phyloP scores from a whole-genome alignment of 352 stramenopile species.

The Phytophthora colocasiae region DNA sequence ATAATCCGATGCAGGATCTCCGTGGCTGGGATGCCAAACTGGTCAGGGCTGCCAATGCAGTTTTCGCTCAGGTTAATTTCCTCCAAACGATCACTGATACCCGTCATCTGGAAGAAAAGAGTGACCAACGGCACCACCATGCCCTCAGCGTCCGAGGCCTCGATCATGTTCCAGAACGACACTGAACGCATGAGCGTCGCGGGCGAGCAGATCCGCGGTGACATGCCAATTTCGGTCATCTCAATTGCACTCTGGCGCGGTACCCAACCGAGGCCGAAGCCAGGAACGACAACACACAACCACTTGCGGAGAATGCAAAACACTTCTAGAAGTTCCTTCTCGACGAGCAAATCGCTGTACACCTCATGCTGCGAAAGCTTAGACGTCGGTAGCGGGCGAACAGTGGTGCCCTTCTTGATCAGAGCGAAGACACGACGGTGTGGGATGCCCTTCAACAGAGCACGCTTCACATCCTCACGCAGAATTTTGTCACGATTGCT shows the following conservation, averaged over 20 bases:
- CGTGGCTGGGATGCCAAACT: slow-evolving; percentile 55
- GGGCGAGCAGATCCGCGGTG: slow-evolving; percentile 55
- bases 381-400: slow-evolving; percentile 52
- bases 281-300: slow-evolving; percentile 59
- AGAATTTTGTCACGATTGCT: slow-evolving; percentile 57
- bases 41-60: slow-evolving; percentile 58
- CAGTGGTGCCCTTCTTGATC: slow-evolving; percentile 52
- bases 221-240: slow-evolving; percentile 62
- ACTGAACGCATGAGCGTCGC: slow-evolving; percentile 49
- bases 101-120: slow-evolving; percentile 65
- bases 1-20: slow-evolving; percentile 65
- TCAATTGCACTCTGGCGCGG: slow-evolving; percentile 52
- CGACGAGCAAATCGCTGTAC: slow-evolving; percentile 46
- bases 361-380: slow-evolving; percentile 52
- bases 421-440: slow-evolving; percentile 53
- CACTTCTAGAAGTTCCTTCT: slow-evolving; percentile 59
- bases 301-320: slow-evolving; percentile 65
- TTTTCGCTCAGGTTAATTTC: slow-evolving; percentile 67
- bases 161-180: slow-evolving; percentile 66
- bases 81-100: slow-evolving; percentile 59
- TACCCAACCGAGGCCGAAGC: slow-evolving; percentile 65
- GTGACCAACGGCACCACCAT: slow-evolving; percentile 62
- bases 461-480: slow-evolving; percentile 55
- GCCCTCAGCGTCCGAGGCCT: slow-evolving; percentile 47
- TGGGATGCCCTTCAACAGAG: slow-evolving; percentile 58